Conservation (phyloP, 1,139 yeast genomes). For the Hemisphaericaspora xylanilytica region DNA sequence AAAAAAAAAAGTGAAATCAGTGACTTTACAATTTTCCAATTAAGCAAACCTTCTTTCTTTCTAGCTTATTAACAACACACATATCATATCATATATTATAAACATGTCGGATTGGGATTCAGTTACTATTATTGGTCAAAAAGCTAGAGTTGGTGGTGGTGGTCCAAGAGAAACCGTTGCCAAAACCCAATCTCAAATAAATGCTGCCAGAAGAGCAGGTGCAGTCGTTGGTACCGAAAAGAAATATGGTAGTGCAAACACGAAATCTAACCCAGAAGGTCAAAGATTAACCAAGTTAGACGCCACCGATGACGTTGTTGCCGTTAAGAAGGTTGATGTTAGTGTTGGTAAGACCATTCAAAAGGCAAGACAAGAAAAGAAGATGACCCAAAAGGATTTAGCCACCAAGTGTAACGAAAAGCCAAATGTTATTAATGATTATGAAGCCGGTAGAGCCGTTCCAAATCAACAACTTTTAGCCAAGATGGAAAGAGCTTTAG, state of each 20-base stretch:
- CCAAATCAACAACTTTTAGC: conserved; percentile 95
- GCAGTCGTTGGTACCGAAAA: conserved; percentile 88
- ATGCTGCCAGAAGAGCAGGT: conserved; percentile 93
- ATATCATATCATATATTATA: too few relatives aligned
- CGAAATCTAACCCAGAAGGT: conserved; percentile 78
- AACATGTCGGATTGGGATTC: conserved; percentile 79
- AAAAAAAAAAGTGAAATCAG: conserved; percentile 2
- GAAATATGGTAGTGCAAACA: conserved; percentile 75
- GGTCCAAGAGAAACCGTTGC: conserved; percentile 90
- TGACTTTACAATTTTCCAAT: conserved; percentile 1
- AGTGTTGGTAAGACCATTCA: conserved; percentile 86
- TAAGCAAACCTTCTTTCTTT: background rate
- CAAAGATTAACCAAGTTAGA: conserved; percentile 93
- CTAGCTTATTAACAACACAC: background rate
- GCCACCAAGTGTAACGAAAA: conserved; percentile 95
- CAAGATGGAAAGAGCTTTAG: conserved; percentile 90
- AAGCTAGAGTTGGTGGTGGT: conserved; percentile 82
- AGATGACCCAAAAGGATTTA: conserved; percentile 88
- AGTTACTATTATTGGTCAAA: conserved; percentile 83
- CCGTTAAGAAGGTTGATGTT: conserved; percentile 83
- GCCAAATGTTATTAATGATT: conserved; percentile 92
- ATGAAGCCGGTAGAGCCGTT: conserved; percentile 94
- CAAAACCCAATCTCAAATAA: conserved; percentile 70
- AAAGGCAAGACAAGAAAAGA: conserved; percentile 85
- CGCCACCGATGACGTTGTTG: conserved; percentile 89